phyloP scores from a whole-genome alignment of 2,329 filamentous ascomycete species.

The Neurospora sp. region DNA sequence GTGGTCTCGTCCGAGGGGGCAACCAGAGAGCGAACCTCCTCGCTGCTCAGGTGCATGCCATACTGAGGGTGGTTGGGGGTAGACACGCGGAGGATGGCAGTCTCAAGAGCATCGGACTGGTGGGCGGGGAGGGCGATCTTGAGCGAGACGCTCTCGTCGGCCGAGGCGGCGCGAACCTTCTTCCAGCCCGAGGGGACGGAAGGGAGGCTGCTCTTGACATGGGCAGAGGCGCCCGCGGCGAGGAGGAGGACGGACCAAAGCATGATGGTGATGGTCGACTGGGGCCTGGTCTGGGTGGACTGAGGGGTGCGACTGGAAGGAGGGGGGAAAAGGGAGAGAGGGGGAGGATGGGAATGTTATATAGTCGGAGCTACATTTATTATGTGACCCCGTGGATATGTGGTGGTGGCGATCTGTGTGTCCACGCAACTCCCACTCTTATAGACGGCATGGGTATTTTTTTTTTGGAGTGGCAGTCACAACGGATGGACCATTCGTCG shows the following conservation, averaged over 20 bases:
- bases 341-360: background rate
- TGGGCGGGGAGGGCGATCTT: conserved; percentile 39
- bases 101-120: conserved; percentile 41
- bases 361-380: background rate
- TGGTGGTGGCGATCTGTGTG: background rate
- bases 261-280: conserved; percentile 5
- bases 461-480: background rate
- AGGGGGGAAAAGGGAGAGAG: background rate
- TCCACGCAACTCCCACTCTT: background rate
- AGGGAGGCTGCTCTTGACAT: conserved; percentile 27
- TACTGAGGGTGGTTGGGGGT: conserved; percentile 49
- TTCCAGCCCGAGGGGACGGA: conserved; percentile 29
- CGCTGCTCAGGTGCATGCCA: conserved; percentile 51
- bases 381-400: background rate
- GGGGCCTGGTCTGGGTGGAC: background rate
- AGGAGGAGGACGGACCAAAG: conserved; percentile 15
- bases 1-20: conserved; percentile 39
- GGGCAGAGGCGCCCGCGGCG: conserved; percentile 20
- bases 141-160: conserved; percentile 33
- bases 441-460: background rate
- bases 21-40: conserved; percentile 44
- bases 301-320: background rate
- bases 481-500: background rate
- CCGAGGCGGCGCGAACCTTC: conserved; percentile 23
- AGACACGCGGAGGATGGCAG: conserved; percentile 49